Percentiles rank a stretch among this genome's conserved stretches.
Conservation (phyloP, 345 rosid species). For the Tarenaya hassleriana region DNA sequence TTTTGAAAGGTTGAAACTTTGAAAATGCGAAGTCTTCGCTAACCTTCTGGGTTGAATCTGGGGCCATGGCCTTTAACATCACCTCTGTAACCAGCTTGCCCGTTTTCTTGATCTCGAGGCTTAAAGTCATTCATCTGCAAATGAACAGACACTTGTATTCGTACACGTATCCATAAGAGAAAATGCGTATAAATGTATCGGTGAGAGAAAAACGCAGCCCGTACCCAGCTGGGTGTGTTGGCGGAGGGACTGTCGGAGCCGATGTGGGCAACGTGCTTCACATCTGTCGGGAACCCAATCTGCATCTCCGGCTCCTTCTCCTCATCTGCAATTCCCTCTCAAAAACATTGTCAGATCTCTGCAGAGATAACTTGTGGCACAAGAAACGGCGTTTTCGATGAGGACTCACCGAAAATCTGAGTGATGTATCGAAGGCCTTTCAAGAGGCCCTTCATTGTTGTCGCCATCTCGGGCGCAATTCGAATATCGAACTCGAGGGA, state of each 20-base stretch:
- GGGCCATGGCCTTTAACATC: slow-evolving; percentile 17
- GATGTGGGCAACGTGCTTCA: slow-evolving; percentile 95
- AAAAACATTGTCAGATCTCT: neutral
- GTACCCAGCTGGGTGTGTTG: slow-evolving; percentile 59
- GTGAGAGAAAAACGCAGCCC: neutral
- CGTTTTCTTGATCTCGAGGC: slow-evolving; percentile 26
- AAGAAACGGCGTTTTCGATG: slow-evolving; percentile 2
- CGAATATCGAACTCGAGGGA: slow-evolving; percentile 25
- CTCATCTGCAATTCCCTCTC: slow-evolving; percentile 40
- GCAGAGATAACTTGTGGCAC: neutral
- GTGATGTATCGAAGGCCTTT: slow-evolving; percentile 77
- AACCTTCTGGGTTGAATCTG: slow-evolving; percentile 28
- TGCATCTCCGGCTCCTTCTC: slow-evolving; percentile 80
- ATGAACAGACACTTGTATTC: neutral
- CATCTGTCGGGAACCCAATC: slow-evolving; percentile 89
- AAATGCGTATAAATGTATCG: neutral
- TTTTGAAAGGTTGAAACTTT: neutral
- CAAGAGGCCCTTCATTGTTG: slow-evolving; percentile 66
- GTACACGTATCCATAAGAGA: neutral
- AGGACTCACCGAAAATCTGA: slow-evolving; percentile 62
- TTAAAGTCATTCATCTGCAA: slow-evolving; percentile 31
- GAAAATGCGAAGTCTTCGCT: neutral
- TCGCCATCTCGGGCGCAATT: slow-evolving; percentile 27
- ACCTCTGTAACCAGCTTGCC: slow-evolving; percentile 27
- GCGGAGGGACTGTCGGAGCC: slow-evolving; percentile 70